Evolutionary conservation across 208 protist species (phyloP).

Genomic region (Porcisia deanei): DNA sequence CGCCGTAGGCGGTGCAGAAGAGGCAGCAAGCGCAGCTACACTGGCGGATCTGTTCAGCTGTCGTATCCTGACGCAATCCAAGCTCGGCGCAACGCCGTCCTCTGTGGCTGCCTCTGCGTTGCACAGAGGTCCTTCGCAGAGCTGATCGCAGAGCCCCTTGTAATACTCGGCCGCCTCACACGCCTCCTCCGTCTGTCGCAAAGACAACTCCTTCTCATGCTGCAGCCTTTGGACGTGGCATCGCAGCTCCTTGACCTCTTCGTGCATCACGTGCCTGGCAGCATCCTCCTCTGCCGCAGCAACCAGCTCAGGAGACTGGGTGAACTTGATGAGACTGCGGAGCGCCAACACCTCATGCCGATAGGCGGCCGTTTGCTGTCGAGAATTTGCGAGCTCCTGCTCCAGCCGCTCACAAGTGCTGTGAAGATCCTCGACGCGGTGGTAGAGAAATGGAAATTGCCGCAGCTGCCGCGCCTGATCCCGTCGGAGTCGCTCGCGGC

Average conservation of each 20-base stretch:
- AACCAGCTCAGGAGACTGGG: conserved; percentile 39
- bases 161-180: conserved; percentile 44
- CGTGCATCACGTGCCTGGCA: conserved; percentile 24
- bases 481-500: conserved; percentile 11
- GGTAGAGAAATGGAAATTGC: conserved; percentile 36
- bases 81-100: not conserved
- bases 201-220: conserved; percentile 37
- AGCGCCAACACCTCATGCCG: conserved; percentile 49
- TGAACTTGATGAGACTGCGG: conserved; percentile 42
- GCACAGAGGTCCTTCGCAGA: not conserved
- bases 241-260: conserved; percentile 36
- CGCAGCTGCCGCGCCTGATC: conserved; percentile 33
- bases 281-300: conserved; percentile 30
- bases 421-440: conserved; percentile 32
- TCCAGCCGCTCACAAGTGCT: conserved; percentile 31
- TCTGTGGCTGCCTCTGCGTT: not conserved
- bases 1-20: not conserved
- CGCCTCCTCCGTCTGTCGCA: conserved; percentile 43
- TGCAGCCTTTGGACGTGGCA: conserved; percentile 25
- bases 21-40: not conserved
- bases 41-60: not conserved
- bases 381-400: conserved; percentile 35
- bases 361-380: conserved; percentile 31
- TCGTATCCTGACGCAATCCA: not conserved
- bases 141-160: conserved; percentile 3